Conservation (phyloP, 139 green algal genomes). For the Raphidocelis subcapitata region DNA sequence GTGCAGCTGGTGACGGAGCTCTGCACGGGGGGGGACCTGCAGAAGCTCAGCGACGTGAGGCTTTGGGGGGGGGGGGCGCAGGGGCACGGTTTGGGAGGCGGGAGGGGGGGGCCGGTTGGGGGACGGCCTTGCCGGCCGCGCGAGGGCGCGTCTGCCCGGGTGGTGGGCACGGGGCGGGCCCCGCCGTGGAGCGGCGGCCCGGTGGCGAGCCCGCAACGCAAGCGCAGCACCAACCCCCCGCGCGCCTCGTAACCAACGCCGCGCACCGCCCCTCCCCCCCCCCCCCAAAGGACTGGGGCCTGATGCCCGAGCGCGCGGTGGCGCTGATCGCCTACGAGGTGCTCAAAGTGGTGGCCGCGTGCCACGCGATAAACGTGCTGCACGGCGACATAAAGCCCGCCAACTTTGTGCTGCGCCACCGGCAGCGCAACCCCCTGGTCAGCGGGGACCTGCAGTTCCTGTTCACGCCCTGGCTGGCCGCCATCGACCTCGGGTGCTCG, state of each 20-base stretch:
- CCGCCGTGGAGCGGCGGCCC: too few relatives aligned
- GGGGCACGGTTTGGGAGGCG: too few relatives aligned
- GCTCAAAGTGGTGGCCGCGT: conserved; percentile 33
- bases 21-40: conserved; percentile 52
- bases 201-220: too few relatives aligned
- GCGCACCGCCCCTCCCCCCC: too few relatives aligned
- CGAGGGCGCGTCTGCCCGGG: too few relatives aligned
- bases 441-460: conserved; percentile 30
- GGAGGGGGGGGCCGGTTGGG: too few relatives aligned
- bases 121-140: too few relatives aligned
- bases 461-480: conserved; percentile 45
- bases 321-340: conserved; percentile 45
- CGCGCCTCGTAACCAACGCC: too few relatives aligned
- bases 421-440: conserved; percentile 23
- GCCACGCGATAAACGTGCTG: conserved; percentile 41
- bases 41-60: conserved; percentile 47
- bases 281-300: conserved; percentile 22
- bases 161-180: too few relatives aligned
- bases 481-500: conserved; percentile 60
- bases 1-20: conserved; percentile 50
- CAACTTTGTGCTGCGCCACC: conserved; percentile 33
- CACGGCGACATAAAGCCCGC: conserved; percentile 38
- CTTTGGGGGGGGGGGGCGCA: too few relatives aligned
- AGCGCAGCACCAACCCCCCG: too few relatives aligned
- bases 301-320: conserved; percentile 20